Percentiles rank a stretch among this genome's conserved stretches.
These are phyloP conservation scores for Blastobotrys americana DNA, from an alignment of 805 yeast genomes.

Conservation along the genomic window DNA sequence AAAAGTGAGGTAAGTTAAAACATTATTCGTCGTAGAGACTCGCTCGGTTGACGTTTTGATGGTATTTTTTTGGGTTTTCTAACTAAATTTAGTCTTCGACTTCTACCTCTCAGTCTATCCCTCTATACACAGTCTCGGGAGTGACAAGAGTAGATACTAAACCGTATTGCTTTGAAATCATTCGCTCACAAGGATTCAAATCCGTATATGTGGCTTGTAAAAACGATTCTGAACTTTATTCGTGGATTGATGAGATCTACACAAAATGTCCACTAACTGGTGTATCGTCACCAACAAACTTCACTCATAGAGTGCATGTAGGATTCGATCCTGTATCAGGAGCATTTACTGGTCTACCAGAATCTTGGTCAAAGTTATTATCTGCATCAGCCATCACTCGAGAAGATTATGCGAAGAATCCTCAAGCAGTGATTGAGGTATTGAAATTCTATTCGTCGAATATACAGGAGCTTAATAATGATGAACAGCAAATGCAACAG, in stretches of 20 bases:
- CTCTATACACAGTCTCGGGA: slow-evolving; percentile 51
- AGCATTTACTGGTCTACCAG: slow-evolving; percentile 85
- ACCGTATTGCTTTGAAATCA: slow-evolving; percentile 76
- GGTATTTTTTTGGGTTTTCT: slow-evolving; percentile 6
- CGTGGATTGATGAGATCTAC: slow-evolving; percentile 84
- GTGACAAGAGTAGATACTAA: slow-evolving; percentile 63
- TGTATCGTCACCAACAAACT: slow-evolving; percentile 89
- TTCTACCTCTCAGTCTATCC: slow-evolving; percentile 35
- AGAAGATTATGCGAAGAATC: slow-evolving; percentile 83
- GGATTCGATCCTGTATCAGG: slow-evolving; percentile 82
- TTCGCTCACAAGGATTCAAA: slow-evolving; percentile 39
- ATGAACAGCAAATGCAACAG: slow-evolving; percentile 12
- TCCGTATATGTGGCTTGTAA: slow-evolving; percentile 70
- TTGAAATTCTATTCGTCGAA: slow-evolving; percentile 59
- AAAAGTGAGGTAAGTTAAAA: slow-evolving; percentile 51
- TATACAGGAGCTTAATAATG: slow-evolving; percentile 3
- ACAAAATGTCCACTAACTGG: slow-evolving; percentile 35
- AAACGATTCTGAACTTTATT: slow-evolving; percentile 68
- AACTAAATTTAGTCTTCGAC: slow-evolving; percentile 11
- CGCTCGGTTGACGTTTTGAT: not conserved
- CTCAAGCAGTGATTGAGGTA: slow-evolving; percentile 89
- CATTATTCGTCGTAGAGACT: too few species aligned
- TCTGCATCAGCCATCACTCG: slow-evolving; percentile 81
- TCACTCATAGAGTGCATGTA: slow-evolving; percentile 92
- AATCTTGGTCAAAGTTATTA: slow-evolving; percentile 81